These are phyloP conservation scores for Gastrolobium villosum DNA, from an alignment of 306 rosid genomes.

Conservation along the genomic window DNA sequence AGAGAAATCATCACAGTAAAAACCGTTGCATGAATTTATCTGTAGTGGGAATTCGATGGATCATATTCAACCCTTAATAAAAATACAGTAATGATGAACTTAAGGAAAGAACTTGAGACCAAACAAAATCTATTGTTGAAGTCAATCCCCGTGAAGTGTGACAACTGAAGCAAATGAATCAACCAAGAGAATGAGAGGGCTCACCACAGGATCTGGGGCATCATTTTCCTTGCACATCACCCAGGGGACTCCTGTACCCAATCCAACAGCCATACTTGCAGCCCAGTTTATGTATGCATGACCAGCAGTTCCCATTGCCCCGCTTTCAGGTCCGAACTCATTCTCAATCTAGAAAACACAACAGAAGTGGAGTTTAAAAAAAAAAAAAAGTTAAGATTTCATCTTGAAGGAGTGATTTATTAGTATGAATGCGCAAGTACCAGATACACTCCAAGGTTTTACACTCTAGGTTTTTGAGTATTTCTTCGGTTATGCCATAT, in stretches of 20 bases:
- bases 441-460: background rate
- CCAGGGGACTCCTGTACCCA: constrained; percentile 95
- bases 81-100: background rate
- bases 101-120: background rate
- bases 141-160: background rate
- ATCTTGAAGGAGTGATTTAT: constrained; percentile 26
- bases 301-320: constrained; percentile 77
- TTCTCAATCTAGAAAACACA: constrained; percentile 79
- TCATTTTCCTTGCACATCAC: constrained; percentile 99
- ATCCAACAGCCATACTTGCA: constrained; percentile 92
- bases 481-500: constrained; percentile 14
- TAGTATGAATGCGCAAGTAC: background rate
- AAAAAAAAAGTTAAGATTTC: background rate
- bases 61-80: constrained; percentile 44
- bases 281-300: constrained; percentile 88
- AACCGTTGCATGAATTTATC: constrained; percentile 96
- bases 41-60: constrained; percentile 47
- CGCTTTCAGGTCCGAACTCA: constrained; percentile 81
- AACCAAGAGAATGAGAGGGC: constrained; percentile 39
- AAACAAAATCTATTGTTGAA: constrained; percentile 7
- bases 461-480: constrained; percentile 11
- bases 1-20: constrained; percentile 87
- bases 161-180: constrained; percentile 6
- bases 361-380: background rate
- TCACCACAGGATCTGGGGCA: constrained; percentile 97